phyloP scores from a whole-genome alignment of 140 eudicot species.

The Flaveria floridana region DNA sequence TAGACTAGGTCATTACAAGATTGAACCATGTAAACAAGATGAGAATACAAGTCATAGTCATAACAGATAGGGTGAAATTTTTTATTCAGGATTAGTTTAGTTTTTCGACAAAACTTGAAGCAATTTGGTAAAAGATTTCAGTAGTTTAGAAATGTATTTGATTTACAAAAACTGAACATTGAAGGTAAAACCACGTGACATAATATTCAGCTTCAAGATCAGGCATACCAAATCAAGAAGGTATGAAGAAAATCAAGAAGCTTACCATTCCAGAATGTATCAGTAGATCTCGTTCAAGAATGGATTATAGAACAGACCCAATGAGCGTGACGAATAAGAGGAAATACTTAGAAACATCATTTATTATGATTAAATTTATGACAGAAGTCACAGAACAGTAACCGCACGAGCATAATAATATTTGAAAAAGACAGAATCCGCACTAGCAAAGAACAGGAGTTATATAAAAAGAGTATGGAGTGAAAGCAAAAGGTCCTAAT shows the following conservation, averaged over 20 bases:
- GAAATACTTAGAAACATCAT: slow-evolving; percentile 35
- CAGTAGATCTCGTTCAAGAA: slow-evolving; percentile 16
- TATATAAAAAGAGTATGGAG: slow-evolving; percentile 35
- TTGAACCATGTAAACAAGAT: not conserved
- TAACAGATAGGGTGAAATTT: not conserved
- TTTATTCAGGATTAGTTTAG: slow-evolving; percentile 15
- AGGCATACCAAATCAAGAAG: slow-evolving; percentile 24
- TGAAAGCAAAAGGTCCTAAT: slow-evolving; percentile 23
- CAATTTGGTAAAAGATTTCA: slow-evolving; percentile 16
- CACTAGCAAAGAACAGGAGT: slow-evolving; percentile 39
- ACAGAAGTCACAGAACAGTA: slow-evolving; percentile 29
- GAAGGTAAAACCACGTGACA: slow-evolving; percentile 10
- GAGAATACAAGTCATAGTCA: slow-evolving; percentile 4
- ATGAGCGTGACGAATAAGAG: slow-evolving; percentile 31
- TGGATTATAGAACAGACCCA: slow-evolving; percentile 24
- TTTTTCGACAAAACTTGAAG: slow-evolving; percentile 14
- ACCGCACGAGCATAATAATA: slow-evolving; percentile 46
- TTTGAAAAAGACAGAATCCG: slow-evolving; percentile 36
- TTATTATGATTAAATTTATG: slow-evolving; percentile 31
- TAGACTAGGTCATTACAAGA: slow-evolving; percentile 4
- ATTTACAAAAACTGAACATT: slow-evolving; percentile 20
- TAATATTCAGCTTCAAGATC: slow-evolving; percentile 26
- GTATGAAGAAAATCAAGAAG: slow-evolving; percentile 30
- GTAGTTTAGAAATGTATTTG: slow-evolving; percentile 18
- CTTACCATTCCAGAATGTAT: slow-evolving; percentile 22